These are phyloP conservation scores for Suillus variegatus DNA, from an alignment of 768 basidiomycete genomes.

Conservation along the genomic window DNA sequence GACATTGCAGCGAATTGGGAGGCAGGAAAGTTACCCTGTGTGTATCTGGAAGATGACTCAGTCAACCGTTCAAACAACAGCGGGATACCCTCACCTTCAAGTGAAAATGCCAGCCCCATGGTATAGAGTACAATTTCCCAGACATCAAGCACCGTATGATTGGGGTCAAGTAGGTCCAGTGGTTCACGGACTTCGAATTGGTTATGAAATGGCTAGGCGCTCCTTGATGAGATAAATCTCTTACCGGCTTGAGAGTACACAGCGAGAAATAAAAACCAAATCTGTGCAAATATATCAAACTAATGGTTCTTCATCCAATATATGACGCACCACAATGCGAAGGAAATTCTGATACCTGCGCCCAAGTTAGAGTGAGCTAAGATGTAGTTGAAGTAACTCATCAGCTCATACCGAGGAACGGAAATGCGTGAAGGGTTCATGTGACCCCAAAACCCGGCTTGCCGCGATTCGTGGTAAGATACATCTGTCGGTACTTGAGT, in stretches of 20 bases:
- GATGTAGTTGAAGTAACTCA: background rate
- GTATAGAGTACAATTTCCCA: constrained; percentile 85
- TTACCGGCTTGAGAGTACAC: constrained; percentile 84
- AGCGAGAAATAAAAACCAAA: constrained; percentile 74
- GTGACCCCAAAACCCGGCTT: constrained; percentile 64
- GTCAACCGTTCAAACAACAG: constrained; percentile 48
- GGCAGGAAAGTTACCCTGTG: constrained; percentile 18
- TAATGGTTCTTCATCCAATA: background rate
- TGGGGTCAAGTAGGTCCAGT: constrained; percentile 64
- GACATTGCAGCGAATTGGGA: background rate
- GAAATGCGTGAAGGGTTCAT: constrained; percentile 75
- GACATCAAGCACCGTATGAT: constrained; percentile 56
- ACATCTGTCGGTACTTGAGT: constrained; percentile 51
- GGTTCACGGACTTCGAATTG: constrained; percentile 66
- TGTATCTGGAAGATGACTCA: constrained; percentile 20
- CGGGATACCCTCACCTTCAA: constrained; percentile 64
- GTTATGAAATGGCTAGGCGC: constrained; percentile 6
- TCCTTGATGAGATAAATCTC: constrained; percentile 23
- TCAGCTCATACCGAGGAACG: constrained; percentile 62
- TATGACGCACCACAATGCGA: constrained; percentile 53
- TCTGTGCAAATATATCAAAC: background rate
- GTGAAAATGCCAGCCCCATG: constrained; percentile 72
- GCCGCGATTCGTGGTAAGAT: constrained; percentile 57
- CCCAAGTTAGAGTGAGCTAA: background rate
- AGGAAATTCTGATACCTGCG: constrained; percentile 83